Conservation (phyloP, 2,329 filamentous ascomycete genomes). For the Ceratocystis ficicola region DNA sequence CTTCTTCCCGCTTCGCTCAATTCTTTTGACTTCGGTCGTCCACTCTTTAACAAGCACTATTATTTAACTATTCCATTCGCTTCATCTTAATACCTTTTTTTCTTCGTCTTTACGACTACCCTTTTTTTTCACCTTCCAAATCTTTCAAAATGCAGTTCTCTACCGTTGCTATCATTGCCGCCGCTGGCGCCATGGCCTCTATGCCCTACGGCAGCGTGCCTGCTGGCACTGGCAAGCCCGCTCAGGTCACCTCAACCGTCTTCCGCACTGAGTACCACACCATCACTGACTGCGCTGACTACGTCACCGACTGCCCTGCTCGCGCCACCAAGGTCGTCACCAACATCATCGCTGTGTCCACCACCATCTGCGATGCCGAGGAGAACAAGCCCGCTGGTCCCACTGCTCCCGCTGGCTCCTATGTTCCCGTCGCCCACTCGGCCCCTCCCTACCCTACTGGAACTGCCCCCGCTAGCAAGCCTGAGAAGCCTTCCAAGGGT, state of each 20-base stretch:
- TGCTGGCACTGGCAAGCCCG: slow-evolving; percentile 31
- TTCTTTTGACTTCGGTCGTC: slow-evolving; percentile 44
- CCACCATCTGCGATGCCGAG: slow-evolving; percentile 33
- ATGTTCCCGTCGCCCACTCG: slow-evolving; percentile 12
- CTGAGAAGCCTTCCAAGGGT: not conserved
- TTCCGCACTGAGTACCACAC: slow-evolving; percentile 48
- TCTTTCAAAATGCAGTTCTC: slow-evolving; percentile 42
- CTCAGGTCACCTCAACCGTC: slow-evolving; percentile 38
- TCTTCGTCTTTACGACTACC: slow-evolving; percentile 26
- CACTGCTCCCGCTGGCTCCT: slow-evolving; percentile 17
- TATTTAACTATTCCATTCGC: slow-evolving; percentile 29
- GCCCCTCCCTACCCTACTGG: slow-evolving; percentile 19
- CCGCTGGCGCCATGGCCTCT: slow-evolving; percentile 38
- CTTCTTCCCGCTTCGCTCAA: slow-evolving; percentile 30
- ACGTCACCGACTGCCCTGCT: slow-evolving; percentile 50
- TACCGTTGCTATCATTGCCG: slow-evolving; percentile 40
- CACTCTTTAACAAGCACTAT: slow-evolving; percentile 39
- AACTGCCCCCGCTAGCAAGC: slow-evolving; percentile 18
- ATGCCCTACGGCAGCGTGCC: slow-evolving; percentile 22
- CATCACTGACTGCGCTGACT: slow-evolving; percentile 48
- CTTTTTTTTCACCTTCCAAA: slow-evolving; percentile 25
- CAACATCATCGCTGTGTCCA: slow-evolving; percentile 32
- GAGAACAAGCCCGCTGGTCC: slow-evolving; percentile 15
- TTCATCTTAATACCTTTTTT: slow-evolving; percentile 23
- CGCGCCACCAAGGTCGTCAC: slow-evolving; percentile 31